Evolutionary conservation across 495 filamentous ascomycete genomes (phyloP).

Genomic region (Lepraria neglecta): DNA sequence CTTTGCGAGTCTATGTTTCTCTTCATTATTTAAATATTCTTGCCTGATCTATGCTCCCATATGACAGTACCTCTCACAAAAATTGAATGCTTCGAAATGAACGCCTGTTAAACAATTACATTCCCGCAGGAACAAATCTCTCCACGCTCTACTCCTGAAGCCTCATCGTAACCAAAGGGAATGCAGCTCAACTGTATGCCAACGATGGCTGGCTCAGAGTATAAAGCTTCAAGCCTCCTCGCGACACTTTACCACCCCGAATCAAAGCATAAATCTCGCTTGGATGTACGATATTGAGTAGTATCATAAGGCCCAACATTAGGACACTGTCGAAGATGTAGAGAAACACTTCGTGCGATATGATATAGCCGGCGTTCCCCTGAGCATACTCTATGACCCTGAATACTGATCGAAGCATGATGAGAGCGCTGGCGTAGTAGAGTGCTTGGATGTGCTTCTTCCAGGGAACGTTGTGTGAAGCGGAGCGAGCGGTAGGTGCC

Average conservation of each 20-base stretch:
- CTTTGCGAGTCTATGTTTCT: too few relatives aligned
- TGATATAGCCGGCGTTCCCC: conserved; percentile 47
- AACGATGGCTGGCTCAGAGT: background rate
- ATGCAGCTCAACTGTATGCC: background rate
- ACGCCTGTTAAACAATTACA: too few relatives aligned
- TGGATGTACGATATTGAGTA: conserved; percentile 46
- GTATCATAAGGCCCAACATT: conserved; percentile 50
- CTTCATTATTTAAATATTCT: too few relatives aligned
- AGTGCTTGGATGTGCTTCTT: conserved; percentile 44
- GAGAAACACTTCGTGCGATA: conserved; percentile 52
- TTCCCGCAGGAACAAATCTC: too few relatives aligned
- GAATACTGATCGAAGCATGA: conserved; percentile 56
- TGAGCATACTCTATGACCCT: conserved; percentile 57
- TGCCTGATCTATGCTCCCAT: too few relatives aligned
- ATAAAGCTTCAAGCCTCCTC: conserved; percentile 12
- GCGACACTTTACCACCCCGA: conserved; percentile 13
- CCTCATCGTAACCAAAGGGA: background rate
- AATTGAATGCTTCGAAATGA: too few relatives aligned
- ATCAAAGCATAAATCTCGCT: conserved; percentile 25
- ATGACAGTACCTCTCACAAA: too few relatives aligned
- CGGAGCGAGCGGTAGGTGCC: conserved; percentile 21
- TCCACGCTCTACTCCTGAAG: too few relatives aligned
- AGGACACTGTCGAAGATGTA: conserved; percentile 58
- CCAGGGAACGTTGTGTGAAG: conserved; percentile 39
- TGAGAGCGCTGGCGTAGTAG: conserved; percentile 48